Evolutionary conservation across 441 rosid species (phyloP).

Genomic region (Brassica hybrid): DNA sequence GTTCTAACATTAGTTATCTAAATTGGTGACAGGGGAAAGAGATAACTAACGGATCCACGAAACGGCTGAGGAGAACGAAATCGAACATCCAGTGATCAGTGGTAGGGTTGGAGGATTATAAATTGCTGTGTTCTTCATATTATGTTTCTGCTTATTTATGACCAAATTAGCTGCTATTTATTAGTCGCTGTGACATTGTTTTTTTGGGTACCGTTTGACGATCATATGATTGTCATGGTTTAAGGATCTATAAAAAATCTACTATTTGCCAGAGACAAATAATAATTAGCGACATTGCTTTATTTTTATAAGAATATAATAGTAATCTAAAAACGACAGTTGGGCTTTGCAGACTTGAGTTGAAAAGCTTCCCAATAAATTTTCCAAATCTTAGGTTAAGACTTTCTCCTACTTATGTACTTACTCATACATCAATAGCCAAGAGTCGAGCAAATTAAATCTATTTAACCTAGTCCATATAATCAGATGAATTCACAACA

Average conservation of each 20-base stretch:
- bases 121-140: background rate
- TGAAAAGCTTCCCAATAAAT: background rate
- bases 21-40: slow-evolving; percentile 49
- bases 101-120: slow-evolving; percentile 8
- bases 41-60: slow-evolving; percentile 62
- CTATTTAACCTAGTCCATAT: too few species aligned
- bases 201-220: background rate
- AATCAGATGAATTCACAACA: background rate
- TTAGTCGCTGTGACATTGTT: background rate
- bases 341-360: background rate
- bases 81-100: slow-evolving; percentile 73
- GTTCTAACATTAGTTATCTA: slow-evolving; percentile 22
- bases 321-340: background rate
- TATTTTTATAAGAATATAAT: background rate
- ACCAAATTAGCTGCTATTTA: background rate
- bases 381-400: background rate
- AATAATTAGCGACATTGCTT: background rate
- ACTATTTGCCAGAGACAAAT: background rate
- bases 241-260: background rate
- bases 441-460: too few species aligned
- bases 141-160: background rate
- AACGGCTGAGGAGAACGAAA: slow-evolving; percentile 73
- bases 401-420: too few species aligned
- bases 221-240: slow-evolving; percentile 9
- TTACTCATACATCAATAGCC: too few species aligned